Evolutionary conservation across 495 filamentous ascomycete species (phyloP).

Genomic region (Penicillium angulare): DNA sequence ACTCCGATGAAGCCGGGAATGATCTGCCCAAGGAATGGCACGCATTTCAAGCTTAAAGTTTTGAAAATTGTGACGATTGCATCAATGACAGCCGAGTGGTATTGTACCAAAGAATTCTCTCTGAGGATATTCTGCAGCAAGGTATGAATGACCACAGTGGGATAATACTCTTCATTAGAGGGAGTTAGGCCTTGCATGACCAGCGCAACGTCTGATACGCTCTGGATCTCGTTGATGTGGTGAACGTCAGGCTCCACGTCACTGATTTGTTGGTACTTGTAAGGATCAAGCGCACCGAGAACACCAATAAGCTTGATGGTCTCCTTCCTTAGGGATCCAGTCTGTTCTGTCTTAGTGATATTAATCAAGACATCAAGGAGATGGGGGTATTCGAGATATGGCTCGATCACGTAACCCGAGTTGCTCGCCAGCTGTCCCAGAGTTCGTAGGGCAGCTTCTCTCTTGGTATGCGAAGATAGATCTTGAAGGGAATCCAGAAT

Average conservation of each 20-base stretch:
- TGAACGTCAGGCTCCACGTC: slow-evolving; percentile 49
- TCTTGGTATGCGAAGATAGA: slow-evolving; percentile 80
- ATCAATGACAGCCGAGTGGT: slow-evolving; percentile 95
- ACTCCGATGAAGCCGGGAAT: slow-evolving; percentile 90
- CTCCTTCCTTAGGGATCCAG: slow-evolving; percentile 81
- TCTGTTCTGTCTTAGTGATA: slow-evolving; percentile 87
- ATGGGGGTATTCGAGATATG: slow-evolving; percentile 91
- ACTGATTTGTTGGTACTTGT: slow-evolving; percentile 77
- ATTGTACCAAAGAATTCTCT: slow-evolving; percentile 80
- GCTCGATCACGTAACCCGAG: slow-evolving; percentile 95
- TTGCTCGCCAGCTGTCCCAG: slow-evolving; percentile 91
- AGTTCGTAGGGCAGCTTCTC: slow-evolving; percentile 86
- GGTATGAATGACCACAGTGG: slow-evolving; percentile 95
- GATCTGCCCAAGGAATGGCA: slow-evolving; percentile 87
- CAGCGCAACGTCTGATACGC: slow-evolving; percentile 87
- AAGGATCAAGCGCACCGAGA: slow-evolving; percentile 92
- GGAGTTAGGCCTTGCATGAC: slow-evolving; percentile 98
- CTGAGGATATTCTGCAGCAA: slow-evolving; percentile 82
- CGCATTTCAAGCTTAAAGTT: slow-evolving; percentile 90
- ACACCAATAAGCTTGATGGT: slow-evolving; percentile 96
- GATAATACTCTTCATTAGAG: slow-evolving; percentile 96
- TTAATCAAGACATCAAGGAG: slow-evolving; percentile 87
- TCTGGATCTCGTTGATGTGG: slow-evolving; percentile 55
- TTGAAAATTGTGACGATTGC: slow-evolving; percentile 99
- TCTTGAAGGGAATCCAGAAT: slow-evolving; percentile 92